A percentile compares a stretch with the other conserved stretches of the same genome.
phyloP scores from a whole-genome alignment of 1,284 basidiomycete genomes.

The Cryptococcus hybrid region DNA sequence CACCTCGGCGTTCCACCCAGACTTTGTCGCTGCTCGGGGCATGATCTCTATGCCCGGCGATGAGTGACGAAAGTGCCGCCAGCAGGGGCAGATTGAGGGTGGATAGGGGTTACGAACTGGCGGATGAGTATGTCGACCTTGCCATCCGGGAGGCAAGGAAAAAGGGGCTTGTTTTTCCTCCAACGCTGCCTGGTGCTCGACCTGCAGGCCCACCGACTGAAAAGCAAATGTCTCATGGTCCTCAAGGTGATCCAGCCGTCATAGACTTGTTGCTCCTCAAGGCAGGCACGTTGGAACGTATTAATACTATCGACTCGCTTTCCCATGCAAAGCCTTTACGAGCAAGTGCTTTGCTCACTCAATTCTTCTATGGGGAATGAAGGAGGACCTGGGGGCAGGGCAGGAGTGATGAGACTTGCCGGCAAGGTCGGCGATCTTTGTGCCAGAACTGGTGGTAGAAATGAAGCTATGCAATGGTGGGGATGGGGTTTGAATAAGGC shows the following conservation, averaged over 20 bases:
- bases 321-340: slow-evolving; percentile 62
- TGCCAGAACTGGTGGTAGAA: slow-evolving; percentile 27
- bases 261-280: slow-evolving; percentile 62
- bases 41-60: slow-evolving; percentile 19
- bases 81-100: slow-evolving; percentile 11
- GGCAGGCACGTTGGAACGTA: slow-evolving; percentile 65
- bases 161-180: slow-evolving; percentile 39
- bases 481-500: slow-evolving; percentile 38
- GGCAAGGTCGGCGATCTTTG: slow-evolving; percentile 46
- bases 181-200: slow-evolving; percentile 18
- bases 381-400: slow-evolving; percentile 11
- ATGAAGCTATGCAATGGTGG: slow-evolving; percentile 42
- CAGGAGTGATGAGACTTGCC: slow-evolving; percentile 37
- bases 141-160: slow-evolving; percentile 33
- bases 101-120: slow-evolving; percentile 45
- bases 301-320: slow-evolving; percentile 61
- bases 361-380: slow-evolving; percentile 3
- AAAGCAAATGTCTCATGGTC: neutral
- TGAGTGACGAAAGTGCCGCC: neutral
- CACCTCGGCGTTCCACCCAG: slow-evolving; percentile 23
- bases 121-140: slow-evolving; percentile 43
- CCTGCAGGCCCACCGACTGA: slow-evolving; percentile 16
- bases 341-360: slow-evolving; percentile 53
- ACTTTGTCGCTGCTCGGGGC: slow-evolving; percentile 21
- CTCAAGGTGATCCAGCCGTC: slow-evolving; percentile 52